A percentile compares a stretch with the other conserved stretches of the same genome.
Conservation (phyloP, 78 protist species). For the Dictyostelium brefeldianum region DNA sequence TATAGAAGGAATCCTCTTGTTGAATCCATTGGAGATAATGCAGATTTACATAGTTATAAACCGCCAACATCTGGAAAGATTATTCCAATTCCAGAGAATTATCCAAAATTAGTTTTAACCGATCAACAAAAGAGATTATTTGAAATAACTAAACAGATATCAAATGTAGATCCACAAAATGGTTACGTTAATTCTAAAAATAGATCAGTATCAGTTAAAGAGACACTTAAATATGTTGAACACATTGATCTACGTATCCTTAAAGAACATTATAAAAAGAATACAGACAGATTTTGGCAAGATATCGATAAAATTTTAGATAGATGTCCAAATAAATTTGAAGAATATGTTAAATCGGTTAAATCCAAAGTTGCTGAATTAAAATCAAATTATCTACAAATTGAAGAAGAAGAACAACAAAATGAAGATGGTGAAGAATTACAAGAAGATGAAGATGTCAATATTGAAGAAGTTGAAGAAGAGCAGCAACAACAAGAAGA, state of each 20-base stretch:
- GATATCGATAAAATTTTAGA: background rate
- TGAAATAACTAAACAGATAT: background rate
- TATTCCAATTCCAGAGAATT: too few species aligned
- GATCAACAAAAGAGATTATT: background rate
- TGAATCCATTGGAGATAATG: too few species aligned
- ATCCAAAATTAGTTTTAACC: background rate
- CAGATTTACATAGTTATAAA: too few species aligned
- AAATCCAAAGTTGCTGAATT: too few species aligned
- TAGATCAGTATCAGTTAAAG: background rate
- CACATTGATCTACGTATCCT: slow-evolving; percentile 7
- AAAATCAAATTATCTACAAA: background rate
- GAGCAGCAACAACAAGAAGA: background rate
- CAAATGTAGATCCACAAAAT: background rate
- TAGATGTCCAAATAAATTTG: background rate
- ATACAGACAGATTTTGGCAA: background rate
- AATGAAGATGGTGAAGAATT: background rate
- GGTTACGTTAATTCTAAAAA: background rate
- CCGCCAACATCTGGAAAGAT: too few species aligned
- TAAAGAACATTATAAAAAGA: background rate
- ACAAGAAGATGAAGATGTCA: background rate
- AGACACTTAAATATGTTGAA: background rate
- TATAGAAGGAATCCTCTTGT: too few species aligned
- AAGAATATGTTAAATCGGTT: too few species aligned
- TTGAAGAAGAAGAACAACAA: background rate
- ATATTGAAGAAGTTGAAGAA: background rate